These are phyloP conservation scores for Eutrema japonicum DNA, from an alignment of 345 rosid species.

Conservation along the genomic window DNA sequence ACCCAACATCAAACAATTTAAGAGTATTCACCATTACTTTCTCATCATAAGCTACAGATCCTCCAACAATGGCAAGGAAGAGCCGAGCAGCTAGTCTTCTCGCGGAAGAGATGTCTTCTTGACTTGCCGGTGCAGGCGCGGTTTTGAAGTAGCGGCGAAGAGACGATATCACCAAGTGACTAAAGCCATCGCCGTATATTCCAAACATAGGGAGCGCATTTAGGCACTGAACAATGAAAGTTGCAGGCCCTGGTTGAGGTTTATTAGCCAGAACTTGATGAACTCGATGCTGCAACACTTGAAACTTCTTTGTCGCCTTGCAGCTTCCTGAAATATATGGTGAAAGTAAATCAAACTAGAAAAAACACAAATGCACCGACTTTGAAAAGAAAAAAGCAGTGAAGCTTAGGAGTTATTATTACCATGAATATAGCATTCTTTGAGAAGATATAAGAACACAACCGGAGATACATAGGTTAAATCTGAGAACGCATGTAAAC, in stretches of 20 bases:
- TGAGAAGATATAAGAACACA: slow-evolving; percentile 77
- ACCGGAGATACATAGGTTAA: slow-evolving; percentile 67
- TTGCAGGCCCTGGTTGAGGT: slow-evolving; percentile 78
- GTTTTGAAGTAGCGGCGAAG: slow-evolving; percentile 66
- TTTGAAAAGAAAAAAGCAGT: not conserved
- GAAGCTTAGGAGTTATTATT: slow-evolving; percentile 23
- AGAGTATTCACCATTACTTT: slow-evolving; percentile 62
- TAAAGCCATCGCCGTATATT: slow-evolving; percentile 71
- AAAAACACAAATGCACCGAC: not conserved
- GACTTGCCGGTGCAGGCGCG: slow-evolving; percentile 29
- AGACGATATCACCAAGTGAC: slow-evolving; percentile 84
- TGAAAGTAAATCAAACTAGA: not conserved
- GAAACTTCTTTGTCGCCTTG: slow-evolving; percentile 77
- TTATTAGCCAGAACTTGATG: slow-evolving; percentile 58
- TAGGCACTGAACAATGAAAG: slow-evolving; percentile 68
- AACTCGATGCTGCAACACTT: slow-evolving; percentile 75
- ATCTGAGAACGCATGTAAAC: slow-evolving; percentile 64
- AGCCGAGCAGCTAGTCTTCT: slow-evolving; percentile 66
- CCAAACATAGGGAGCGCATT: slow-evolving; percentile 77
- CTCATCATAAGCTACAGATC: slow-evolving; percentile 61
- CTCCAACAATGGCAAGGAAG: slow-evolving; percentile 58
- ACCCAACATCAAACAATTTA: slow-evolving; percentile 61
- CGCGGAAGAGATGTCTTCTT: slow-evolving; percentile 52
- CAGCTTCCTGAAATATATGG: slow-evolving; percentile 58
- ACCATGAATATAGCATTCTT: slow-evolving; percentile 79